Evolutionary conservation across 345 rosid genomes (phyloP).

Genomic region (Linum lewisii): DNA sequence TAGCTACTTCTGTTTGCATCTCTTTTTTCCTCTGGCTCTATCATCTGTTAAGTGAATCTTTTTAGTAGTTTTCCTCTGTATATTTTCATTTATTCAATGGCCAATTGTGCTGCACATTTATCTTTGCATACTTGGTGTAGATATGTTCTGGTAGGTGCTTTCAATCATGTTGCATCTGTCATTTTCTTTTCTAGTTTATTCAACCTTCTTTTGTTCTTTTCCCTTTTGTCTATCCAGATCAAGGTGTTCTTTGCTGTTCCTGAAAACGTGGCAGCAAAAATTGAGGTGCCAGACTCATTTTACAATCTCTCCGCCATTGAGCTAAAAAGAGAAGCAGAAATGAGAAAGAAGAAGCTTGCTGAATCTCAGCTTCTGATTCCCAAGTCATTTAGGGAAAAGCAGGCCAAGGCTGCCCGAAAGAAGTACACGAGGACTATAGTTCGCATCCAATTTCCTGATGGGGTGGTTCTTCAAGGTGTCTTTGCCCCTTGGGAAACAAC

Average conservation of each 20-base stretch:
- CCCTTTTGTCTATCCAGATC: constrained; percentile 26
- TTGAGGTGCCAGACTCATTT: constrained; percentile 84
- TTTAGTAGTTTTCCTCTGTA: background rate
- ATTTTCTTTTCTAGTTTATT: background rate
- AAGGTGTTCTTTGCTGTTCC: constrained; percentile 77
- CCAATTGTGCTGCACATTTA: background rate
- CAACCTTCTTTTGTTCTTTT: background rate
- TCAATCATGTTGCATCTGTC: background rate
- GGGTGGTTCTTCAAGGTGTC: constrained; percentile 82
- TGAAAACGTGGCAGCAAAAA: constrained; percentile 73
- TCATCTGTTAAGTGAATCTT: background rate
- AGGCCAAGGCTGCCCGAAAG: constrained; percentile 67
- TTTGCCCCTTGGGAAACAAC: constrained; percentile 91
- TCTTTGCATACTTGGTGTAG: background rate
- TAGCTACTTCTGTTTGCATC: background rate
- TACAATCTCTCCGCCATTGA: constrained; percentile 71
- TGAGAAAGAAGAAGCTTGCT: constrained; percentile 68
- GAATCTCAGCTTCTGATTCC: constrained; percentile 91
- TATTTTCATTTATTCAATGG: background rate
- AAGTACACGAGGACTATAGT: constrained; percentile 55
- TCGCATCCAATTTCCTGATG: constrained; percentile 87
- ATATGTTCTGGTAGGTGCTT: background rate
- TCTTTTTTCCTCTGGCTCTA: background rate
- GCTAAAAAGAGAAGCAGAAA: constrained; percentile 71
- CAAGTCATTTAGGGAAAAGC: constrained; percentile 76